Evolutionary conservation across 2,329 filamentous ascomycete species (phyloP).

Genomic region (Microdochium nivale): DNA sequence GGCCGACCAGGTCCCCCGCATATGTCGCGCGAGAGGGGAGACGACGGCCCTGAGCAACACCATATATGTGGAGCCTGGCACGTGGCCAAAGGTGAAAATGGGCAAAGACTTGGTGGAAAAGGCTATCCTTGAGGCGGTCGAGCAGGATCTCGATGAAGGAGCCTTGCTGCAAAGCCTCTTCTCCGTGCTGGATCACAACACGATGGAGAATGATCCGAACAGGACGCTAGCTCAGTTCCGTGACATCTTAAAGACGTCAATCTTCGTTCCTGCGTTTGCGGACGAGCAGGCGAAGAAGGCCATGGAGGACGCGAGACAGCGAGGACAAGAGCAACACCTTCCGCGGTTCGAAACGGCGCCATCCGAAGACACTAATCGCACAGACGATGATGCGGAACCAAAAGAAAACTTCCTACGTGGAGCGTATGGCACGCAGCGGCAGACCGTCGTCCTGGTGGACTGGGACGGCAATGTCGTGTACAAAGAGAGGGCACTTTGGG

Average conservation of each 20-base stretch:
- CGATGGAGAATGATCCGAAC: constrained; percentile 35
- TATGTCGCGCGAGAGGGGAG: constrained; percentile 40
- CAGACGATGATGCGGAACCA: constrained; percentile 23
- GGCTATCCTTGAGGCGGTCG: constrained; percentile 30
- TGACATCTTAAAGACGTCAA: constrained; percentile 44
- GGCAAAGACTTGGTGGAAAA: constrained; percentile 39
- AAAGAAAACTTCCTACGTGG: constrained; percentile 43
- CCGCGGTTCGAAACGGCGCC: constrained; percentile 14
- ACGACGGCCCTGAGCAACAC: constrained; percentile 57
- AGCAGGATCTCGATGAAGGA: constrained; percentile 30
- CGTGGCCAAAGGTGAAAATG: constrained; percentile 53
- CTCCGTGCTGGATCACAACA: constrained; percentile 46
- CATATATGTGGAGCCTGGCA: constrained; percentile 39
- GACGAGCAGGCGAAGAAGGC: constrained; percentile 33
- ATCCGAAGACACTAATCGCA: constrained; percentile 25
- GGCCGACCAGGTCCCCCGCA: constrained; percentile 46
- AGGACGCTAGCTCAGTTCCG: constrained; percentile 46
- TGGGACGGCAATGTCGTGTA: constrained; percentile 54
- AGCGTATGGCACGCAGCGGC: constrained; percentile 56
- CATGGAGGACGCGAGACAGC: constrained; percentile 32
- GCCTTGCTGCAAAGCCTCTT: constrained; percentile 44
- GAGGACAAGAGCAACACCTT: constrained; percentile 27
- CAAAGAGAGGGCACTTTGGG: constrained; percentile 51
- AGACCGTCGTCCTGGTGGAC: constrained; percentile 54
- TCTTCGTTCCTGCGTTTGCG: constrained; percentile 54